Evolutionary conservation across 2,329 filamentous ascomycete genomes (phyloP), one percentile per base, ranked within the genome.

Genomic region (Pseudocercospora macadamiae): DNA sequence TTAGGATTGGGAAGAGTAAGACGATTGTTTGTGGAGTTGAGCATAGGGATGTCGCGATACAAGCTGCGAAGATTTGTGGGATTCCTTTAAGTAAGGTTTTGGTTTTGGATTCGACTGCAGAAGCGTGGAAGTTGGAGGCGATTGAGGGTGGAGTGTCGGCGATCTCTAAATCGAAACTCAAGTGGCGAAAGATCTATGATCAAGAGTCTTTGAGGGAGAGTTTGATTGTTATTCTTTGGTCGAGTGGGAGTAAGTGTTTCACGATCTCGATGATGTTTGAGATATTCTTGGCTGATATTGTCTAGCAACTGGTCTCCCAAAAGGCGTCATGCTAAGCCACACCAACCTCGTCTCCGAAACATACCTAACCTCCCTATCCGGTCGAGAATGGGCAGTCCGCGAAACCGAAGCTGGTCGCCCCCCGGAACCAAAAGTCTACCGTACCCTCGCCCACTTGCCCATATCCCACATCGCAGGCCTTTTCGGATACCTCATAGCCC

Each of bases 401-500:
- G 65, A 68, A 55, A 56, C 65, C 16, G 63, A 64, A 30, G 64
- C 66, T 28, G 66, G 66, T 5, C 23, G 42, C 23, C 61, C 70
- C 62, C 60, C 61, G 65, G 30, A 71, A 64, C 59, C 61, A 7
- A 30, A 45, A 9, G 54, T 64, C 26, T 59, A 59, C 51, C 48
- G 48, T 37, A 54, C 59, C 36, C 70, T 77, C 12, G 90, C 89
- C 1, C 88, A 96, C 60, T 75, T 96, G n/a, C 92, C 93, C 0
- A 93, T 96, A 72, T 96, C 91, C 75, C 92, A 96, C 71, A 93
- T 96, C 61, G 96, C 96, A 68, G 89, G 89, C 8, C 70, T 77
- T 39, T 70, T 76, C 18, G 75, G 73, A 69, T 75, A 73, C 37
- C 71, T 77, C 57, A 70, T 73, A n/a, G 68, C 68, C 1, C 73